Percentiles rank a stretch among this genome's conserved stretches.
These are phyloP conservation scores for Penicillium daleae DNA, from an alignment of 495 filamentous ascomycete genomes.

Conservation along the genomic window DNA sequence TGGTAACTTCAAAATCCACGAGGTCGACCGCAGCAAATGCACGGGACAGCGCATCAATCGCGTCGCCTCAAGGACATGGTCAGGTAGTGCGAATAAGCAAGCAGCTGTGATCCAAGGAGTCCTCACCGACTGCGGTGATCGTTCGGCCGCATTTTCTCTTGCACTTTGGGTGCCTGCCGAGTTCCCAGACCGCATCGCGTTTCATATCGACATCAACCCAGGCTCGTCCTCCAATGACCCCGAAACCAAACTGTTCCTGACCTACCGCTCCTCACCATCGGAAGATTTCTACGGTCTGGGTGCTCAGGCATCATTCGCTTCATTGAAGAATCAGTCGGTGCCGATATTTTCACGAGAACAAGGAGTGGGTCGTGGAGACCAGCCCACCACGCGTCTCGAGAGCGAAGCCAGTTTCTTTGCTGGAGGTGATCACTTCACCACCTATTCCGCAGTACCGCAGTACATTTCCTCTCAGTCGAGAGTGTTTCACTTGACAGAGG, in stretches of 20 bases:
- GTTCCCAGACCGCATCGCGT: conserved; percentile 28
- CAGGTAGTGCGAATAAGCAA: conserved; percentile 19
- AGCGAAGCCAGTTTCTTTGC: conserved; percentile 29
- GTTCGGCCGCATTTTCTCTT: conserved; percentile 18
- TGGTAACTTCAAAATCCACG: conserved; percentile 32
- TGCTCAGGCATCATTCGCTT: conserved; percentile 34
- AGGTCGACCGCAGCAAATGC: conserved; percentile 30
- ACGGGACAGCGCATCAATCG: conserved; percentile 20
- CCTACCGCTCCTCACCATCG: conserved; percentile 24
- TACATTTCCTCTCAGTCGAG: conserved; percentile 27
- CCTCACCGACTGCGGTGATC: conserved; percentile 25
- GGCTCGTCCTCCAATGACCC: conserved; percentile 5
- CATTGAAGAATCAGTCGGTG: conserved; percentile 34
- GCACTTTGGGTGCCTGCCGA: conserved; percentile 25
- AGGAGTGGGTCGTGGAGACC: conserved; percentile 34
- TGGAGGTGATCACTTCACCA: conserved; percentile 31
- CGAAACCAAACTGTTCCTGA: conserved; percentile 25
- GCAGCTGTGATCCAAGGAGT: conserved; percentile 24
- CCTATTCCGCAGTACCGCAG: conserved; percentile 29
- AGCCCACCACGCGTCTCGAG: conserved; percentile 28
- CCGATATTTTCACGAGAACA: conserved; percentile 35
- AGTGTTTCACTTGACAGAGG: conserved; percentile 27
- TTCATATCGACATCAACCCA: conserved; percentile 22
- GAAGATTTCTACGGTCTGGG: conserved; percentile 37
- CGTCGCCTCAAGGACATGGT: conserved; percentile 11